These are phyloP conservation scores for Tilletia setariae DNA, from an alignment of 1,284 basidiomycete genomes.

Conservation along the genomic window DNA sequence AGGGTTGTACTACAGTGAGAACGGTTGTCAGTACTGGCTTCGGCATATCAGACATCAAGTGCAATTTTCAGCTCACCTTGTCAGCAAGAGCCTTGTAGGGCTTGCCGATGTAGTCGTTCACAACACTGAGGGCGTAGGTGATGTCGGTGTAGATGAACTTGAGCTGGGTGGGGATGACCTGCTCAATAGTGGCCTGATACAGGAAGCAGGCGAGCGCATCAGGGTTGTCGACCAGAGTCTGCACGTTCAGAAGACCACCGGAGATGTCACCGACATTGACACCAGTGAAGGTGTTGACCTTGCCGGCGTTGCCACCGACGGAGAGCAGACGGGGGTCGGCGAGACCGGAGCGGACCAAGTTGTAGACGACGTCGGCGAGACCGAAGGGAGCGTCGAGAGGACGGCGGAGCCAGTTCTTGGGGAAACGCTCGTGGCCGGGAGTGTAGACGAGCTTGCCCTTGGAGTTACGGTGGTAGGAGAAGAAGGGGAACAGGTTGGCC, in stretches of 20 bases:
- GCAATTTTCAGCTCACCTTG: too few species aligned
- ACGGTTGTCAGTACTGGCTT: too few species aligned
- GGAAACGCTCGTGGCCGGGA: constrained; percentile 37
- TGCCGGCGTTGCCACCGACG: constrained; percentile 38
- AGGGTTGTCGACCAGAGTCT: constrained; percentile 25
- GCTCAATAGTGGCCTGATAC: constrained; percentile 26
- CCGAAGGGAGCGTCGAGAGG: constrained; percentile 35
- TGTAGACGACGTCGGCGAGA: constrained; percentile 36
- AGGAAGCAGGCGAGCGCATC: constrained; percentile 34
- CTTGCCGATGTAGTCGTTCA: constrained; percentile 22
- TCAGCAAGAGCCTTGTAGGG: constrained; percentile 29
- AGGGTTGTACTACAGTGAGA: constrained; percentile 30
- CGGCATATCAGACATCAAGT: too few species aligned
- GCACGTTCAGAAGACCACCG: constrained; percentile 29
- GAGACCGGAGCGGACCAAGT: constrained; percentile 28
- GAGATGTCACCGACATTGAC: constrained; percentile 35
- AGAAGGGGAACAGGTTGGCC: constrained; percentile 39
- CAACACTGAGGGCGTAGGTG: constrained; percentile 28
- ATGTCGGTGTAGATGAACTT: constrained; percentile 32
- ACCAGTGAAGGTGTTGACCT: constrained; percentile 39
- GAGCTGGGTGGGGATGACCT: constrained; percentile 32
- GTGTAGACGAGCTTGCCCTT: constrained; percentile 33
- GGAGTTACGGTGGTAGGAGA: constrained; percentile 25
- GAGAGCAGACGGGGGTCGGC: constrained; percentile 31
- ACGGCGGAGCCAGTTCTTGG: constrained; percentile 31